Percentiles rank a stretch among this genome's conserved stretches.
These are phyloP conservation scores for Leishmania martiniquensis DNA, from an alignment of 208 protist species.

Conservation along the genomic window DNA sequence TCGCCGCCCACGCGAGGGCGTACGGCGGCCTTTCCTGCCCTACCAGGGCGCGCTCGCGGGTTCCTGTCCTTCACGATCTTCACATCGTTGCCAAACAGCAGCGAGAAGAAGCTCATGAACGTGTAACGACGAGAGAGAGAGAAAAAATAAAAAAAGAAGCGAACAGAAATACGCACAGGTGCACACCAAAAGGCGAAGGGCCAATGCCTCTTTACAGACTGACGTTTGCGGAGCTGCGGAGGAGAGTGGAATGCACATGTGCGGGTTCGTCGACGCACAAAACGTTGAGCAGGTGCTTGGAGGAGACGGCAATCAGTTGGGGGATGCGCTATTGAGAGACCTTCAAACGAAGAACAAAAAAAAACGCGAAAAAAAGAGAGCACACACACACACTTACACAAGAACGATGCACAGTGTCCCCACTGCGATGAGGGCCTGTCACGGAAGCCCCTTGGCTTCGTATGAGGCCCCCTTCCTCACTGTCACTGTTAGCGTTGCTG, in stretches of 20 bases:
- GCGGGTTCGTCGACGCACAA: no score
- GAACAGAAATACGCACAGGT: neutral
- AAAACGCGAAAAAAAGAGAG: neutral
- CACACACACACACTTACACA: neutral
- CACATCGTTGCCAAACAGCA: slow-evolving; percentile 7
- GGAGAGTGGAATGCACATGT: no score
- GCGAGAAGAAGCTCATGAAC: neutral
- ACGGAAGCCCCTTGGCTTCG: no score
- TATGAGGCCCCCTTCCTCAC: no score
- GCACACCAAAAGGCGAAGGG: no score
- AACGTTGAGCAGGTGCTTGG: no score
- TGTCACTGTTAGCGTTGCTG: no score
- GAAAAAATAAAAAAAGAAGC: neutral
- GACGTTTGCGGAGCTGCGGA: no score
- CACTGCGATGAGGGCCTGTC: no score
- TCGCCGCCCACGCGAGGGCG: neutral
- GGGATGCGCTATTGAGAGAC: no score
- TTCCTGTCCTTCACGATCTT: neutral
- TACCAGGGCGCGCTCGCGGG: neutral
- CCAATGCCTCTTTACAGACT: no score
- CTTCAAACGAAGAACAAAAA: slow-evolving; percentile 4
- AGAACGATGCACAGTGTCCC: neutral
- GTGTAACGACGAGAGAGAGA: neutral
- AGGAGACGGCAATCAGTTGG: no score
- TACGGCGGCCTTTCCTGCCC: neutral